Evolutionary conservation across 805 yeast genomes (phyloP).

Genomic region (Metschnikowia matae): DNA sequence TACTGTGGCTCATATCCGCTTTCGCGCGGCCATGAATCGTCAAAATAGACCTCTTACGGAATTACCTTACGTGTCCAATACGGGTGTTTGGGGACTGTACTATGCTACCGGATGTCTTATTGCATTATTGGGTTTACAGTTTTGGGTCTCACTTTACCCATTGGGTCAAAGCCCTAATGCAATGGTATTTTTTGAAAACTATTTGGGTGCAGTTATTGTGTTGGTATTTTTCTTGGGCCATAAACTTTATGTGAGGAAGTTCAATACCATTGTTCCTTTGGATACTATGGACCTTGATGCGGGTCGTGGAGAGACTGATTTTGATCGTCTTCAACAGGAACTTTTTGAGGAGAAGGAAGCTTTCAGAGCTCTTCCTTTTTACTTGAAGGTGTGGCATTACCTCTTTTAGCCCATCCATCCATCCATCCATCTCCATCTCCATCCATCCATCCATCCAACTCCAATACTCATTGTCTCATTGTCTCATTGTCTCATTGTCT

Average conservation of each 20-base stretch:
- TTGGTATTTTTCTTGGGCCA: slow-evolving; percentile 22
- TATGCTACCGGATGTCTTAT: slow-evolving; percentile 23
- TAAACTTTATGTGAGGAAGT: slow-evolving; percentile 20
- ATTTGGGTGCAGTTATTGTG: slow-evolving; percentile 24
- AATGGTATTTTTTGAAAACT: slow-evolving; percentile 22
- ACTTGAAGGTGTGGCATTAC: slow-evolving; percentile 16
- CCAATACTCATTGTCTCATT: no score
- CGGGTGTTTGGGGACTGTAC: slow-evolving; percentile 35
- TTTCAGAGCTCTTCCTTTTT: slow-evolving; percentile 13
- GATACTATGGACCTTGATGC: slow-evolving; percentile 24
- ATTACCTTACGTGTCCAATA: slow-evolving; percentile 51
- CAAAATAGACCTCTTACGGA: slow-evolving; percentile 43
- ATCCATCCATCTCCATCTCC: no score
- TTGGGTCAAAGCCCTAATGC: slow-evolving; percentile 22
- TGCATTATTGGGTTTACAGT: slow-evolving; percentile 23
- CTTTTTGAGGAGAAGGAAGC: slow-evolving; percentile 19
- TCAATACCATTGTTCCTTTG: slow-evolving; percentile 19
- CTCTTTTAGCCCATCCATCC: slow-evolving; percentile 7
- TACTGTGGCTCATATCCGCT: slow-evolving; percentile 38
- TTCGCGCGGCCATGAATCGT: slow-evolving; percentile 35
- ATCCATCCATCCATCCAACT: no score
- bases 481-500: no score
- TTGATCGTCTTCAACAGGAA: slow-evolving; percentile 21
- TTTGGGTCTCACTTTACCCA: slow-evolving; percentile 27
- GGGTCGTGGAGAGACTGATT: slow-evolving; percentile 24